Base-by-base conservation (phyloP, 2,329 filamentous ascomycete genomes). In the Penicillium nordicum region DNA sequence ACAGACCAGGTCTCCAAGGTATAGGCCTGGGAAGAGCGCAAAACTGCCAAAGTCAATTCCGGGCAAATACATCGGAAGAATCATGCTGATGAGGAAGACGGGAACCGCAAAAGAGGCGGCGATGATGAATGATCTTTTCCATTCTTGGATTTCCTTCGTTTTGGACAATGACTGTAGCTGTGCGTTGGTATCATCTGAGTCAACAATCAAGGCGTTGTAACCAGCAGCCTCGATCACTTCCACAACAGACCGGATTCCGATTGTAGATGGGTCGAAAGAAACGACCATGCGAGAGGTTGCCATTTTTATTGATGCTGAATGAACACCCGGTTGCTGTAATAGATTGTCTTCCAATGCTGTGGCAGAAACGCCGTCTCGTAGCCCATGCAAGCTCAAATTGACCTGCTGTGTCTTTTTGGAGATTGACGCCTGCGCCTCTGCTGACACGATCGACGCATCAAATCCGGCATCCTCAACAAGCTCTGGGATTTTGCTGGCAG, bases 141-240 rank as follows among this genome's bases (percentile, higher is more conserved):
- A 99, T 74, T 96, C 92, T 61, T 88, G 89, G 60, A 99, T 96
- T 74, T 99, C 94, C 65, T 90, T 90, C 0, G 94, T 97, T 77
- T 99, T 99, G 9, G 94, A 89, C 2, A 99, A 82, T 1, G 94
- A 97, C 73, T 97, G 92, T 2, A 99, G 83, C 71, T 99, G 94
- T 1, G 94, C 93, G 69, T 96, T 96, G 72, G 96, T 97, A 76
- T 99, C 94, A 67, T 97, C 91, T 51, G 87, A 88, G 63, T 97
- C 93, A 0, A 92, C 88, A 11, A 97, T 84, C 2, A 99, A 79
- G 1, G 93, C 94, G 70, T 97, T 96, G 72, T 89, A 90, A 2
- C 93, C 92, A 21, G 84, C 80, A n/a, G 81, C 80, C 74, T 99
- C 93, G 42, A 97, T 84, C 0, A 84, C 78, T 67, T 92, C 90